These are phyloP conservation scores for Ballota nigra DNA, from an alignment of 257 asterid genomes.

Conservation along the genomic window DNA sequence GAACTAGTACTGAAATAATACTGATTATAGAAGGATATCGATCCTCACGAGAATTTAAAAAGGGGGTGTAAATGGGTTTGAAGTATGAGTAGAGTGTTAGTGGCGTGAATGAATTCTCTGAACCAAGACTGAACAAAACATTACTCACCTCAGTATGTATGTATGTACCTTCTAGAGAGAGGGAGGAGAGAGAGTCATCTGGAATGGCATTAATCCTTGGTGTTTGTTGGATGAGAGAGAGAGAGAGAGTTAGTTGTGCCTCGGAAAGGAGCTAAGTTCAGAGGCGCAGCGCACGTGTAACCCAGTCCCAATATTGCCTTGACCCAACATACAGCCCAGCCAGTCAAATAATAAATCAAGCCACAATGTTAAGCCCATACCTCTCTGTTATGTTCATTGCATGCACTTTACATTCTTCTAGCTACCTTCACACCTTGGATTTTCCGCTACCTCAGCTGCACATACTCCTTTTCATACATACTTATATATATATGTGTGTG, in stretches of 20 bases:
- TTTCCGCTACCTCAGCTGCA: background rate
- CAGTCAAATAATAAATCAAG: constrained; percentile 32
- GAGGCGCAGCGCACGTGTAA: constrained; percentile 39
- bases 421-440: background rate
- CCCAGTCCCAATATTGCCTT: constrained; percentile 25
- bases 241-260: constrained; percentile 45
- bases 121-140: constrained; percentile 11
- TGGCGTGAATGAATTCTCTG: constrained; percentile 12
- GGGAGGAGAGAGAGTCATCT: background rate
- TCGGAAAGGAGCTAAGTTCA: constrained; percentile 40
- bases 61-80: background rate
- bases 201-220: constrained; percentile 19
- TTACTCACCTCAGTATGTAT: constrained; percentile 6
- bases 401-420: background rate
- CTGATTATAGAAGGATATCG: background rate
- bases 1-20: background rate
- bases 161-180: background rate
- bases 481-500: no score
- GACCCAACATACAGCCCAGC: background rate
- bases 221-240: constrained; percentile 30
- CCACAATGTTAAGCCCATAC: constrained; percentile 28
- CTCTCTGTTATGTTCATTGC: constrained; percentile 11
- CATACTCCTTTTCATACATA: no score
- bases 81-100: background rate
- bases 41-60: background rate